Conservation (phyloP, 306 rosid species). For the Myrica gale region DNA sequence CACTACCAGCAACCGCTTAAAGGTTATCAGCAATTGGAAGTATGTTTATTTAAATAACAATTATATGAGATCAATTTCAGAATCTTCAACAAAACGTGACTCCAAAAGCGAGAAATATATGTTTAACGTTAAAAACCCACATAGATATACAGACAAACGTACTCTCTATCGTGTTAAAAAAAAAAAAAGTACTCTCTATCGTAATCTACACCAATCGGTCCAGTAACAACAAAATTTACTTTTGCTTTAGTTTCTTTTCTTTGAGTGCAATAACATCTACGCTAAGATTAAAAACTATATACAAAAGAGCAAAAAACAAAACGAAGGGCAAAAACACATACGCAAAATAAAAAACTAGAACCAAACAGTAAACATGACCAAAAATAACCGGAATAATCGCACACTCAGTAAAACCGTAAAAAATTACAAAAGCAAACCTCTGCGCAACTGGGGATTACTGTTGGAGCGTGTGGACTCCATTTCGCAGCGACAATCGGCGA, state of each 20-base stretch:
- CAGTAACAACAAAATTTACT: not conserved
- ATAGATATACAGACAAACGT: not conserved
- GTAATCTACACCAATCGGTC: not conserved
- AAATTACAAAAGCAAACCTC: slow-evolving; percentile 50
- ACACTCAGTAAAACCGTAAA: not conserved
- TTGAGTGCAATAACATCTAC: not conserved
- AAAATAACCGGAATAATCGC: not conserved
- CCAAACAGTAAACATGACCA: not conserved
- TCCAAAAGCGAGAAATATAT: not conserved
- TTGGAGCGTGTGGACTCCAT: slow-evolving; percentile 68
- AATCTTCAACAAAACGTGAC: not conserved
- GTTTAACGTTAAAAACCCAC: not conserved
- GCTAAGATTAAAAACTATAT: not conserved
- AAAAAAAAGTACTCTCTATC: not conserved
- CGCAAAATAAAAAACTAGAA: not conserved
- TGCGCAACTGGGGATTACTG: slow-evolving; percentile 69
- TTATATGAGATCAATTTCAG: not conserved
- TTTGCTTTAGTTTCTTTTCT: not conserved
- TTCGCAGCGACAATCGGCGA: slow-evolving; percentile 25
- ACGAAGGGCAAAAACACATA: not conserved
- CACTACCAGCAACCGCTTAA: not conserved
- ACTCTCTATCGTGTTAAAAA: not conserved
- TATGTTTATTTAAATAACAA: no score
- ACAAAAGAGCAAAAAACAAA: not conserved
- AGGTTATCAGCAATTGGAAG: not conserved